Evolutionary conservation across 2,329 filamentous ascomycete genomes (phyloP), one percentile per base, ranked within the genome.

Genomic region (Epichloe amarillans): DNA sequence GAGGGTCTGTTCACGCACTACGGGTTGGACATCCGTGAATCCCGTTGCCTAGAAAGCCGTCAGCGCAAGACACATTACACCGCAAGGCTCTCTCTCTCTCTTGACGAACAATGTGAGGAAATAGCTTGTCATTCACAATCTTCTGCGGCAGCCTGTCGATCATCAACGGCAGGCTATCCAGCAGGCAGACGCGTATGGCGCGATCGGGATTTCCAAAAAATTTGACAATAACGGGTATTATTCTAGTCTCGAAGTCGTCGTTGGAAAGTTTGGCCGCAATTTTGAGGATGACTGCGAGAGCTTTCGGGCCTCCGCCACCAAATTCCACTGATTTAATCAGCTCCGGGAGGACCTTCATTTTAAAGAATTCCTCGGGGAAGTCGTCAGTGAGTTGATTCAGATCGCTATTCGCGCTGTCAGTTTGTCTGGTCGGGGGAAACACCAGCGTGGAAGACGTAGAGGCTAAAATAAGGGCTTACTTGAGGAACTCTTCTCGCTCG

Each of bases 251-350:
- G 64, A 94, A 98, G 64, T 98, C 93, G 10, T 97, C 93, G 54
- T 84, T 84, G 2, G 86, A 81, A 40, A 98, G 72, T 62, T 95
- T 97, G 6, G 82, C 73, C 4, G 88, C 82, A 58, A 98, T 96
- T 62, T 95, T 95, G 73, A 97, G 82, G 40, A 95, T 87, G 1
- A 95, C 82, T 1, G 76, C 72, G 53, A 98, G 86, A 0, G 95
- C 90, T 62, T 95, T 94, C 0, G 91, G 87, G 0, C 93, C 93
- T 30, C 93, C 93, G 11, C 91, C 93, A 7, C 93, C 93, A 65
- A 96, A 98, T 62, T 98, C 93, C n/a, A 97, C 89, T 0, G 90
- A 95, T 64, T 97, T 98, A n/a, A 98, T 76, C 33, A 98, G 72
- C 63, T 98, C 93, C 0, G 93, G 93, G 8, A 98, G 74, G 3